Evolutionary conservation across 805 yeast species (phyloP).

Genomic region (Myxozyma melibiosi): DNA sequence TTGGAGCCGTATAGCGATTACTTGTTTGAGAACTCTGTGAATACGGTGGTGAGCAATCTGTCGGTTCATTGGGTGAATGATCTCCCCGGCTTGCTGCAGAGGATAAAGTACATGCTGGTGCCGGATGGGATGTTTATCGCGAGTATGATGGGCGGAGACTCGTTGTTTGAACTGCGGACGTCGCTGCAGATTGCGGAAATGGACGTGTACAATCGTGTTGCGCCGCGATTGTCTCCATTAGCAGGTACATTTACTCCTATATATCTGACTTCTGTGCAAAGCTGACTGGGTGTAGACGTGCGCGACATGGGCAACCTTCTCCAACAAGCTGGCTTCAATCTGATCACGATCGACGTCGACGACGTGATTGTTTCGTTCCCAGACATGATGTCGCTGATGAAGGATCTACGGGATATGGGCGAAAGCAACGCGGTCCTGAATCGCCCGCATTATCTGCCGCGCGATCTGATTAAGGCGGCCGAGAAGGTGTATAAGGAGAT

Average conservation of each 20-base stretch:
- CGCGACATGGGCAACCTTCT: conserved; percentile 73
- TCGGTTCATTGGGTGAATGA: conserved; percentile 86
- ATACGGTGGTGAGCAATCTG: conserved; percentile 72
- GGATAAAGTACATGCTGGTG: conserved; percentile 59
- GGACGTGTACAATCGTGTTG: conserved; percentile 75
- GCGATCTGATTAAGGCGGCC: conserved; percentile 72
- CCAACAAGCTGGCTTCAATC: conserved; percentile 74
- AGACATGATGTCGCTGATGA: conserved; percentile 63
- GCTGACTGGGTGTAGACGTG: conserved; percentile 47
- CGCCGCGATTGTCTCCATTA: conserved; percentile 80
- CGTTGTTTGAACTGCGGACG: conserved; percentile 79
- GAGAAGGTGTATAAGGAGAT: conserved; percentile 70
- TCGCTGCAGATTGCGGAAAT: conserved; percentile 79
- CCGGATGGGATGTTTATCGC: conserved; percentile 86
- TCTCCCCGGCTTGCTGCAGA: conserved; percentile 63
- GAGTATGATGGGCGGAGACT: conserved; percentile 80
- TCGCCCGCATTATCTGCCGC: conserved; percentile 49
- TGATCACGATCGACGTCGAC: conserved; percentile 82
- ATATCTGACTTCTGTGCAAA: neutral
- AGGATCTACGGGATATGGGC: conserved; percentile 80
- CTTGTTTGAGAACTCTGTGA: conserved; percentile 48
- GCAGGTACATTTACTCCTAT: conserved; percentile 43
- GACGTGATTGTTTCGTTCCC: conserved; percentile 81
- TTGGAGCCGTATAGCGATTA: conserved; percentile 17
- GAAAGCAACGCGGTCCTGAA: conserved; percentile 67